A percentile compares a stretch with the other conserved stretches of the same genome.
Conservation (phyloP, 2,329 filamentous ascomycete genomes). For the Pseudogymnoascus verrucosus region DNA sequence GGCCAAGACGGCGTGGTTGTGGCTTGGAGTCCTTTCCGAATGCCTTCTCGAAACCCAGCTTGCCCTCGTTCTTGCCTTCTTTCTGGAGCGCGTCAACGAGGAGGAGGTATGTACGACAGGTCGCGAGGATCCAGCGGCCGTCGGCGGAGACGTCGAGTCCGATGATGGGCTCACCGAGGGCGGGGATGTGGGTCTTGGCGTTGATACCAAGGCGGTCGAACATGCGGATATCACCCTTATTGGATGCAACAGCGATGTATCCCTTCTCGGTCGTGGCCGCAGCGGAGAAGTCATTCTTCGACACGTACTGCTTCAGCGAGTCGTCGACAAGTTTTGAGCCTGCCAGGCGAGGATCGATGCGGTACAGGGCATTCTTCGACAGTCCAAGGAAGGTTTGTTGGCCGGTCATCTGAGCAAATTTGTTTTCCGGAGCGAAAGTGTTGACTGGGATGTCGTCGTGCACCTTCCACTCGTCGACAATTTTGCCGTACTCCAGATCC, state of each 20-base stretch:
- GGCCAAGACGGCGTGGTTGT: slow-evolving; percentile 78
- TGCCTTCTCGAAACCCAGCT: slow-evolving; percentile 91
- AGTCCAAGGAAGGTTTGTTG: slow-evolving; percentile 94
- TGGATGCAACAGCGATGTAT: slow-evolving; percentile 92
- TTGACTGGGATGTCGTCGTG: slow-evolving; percentile 92
- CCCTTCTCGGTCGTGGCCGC: slow-evolving; percentile 93
- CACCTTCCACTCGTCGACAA: slow-evolving; percentile 97
- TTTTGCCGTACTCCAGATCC: slow-evolving; percentile 96
- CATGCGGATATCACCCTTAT: slow-evolving; percentile 94
- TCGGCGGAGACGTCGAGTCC: slow-evolving; percentile 93
- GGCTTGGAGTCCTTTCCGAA: slow-evolving; percentile 93
- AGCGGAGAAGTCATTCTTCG: slow-evolving; percentile 96
- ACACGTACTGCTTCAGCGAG: slow-evolving; percentile 89
- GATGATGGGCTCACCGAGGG: slow-evolving; percentile 88
- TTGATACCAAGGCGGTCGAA: slow-evolving; percentile 96
- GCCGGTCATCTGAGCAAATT: slow-evolving; percentile 94
- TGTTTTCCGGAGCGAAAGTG: slow-evolving; percentile 90
- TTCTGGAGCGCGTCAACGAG: slow-evolving; percentile 89
- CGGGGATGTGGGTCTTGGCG: slow-evolving; percentile 93
- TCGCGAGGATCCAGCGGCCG: slow-evolving; percentile 90
- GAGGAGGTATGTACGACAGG: slow-evolving; percentile 87
- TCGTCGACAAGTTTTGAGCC: slow-evolving; percentile 90
- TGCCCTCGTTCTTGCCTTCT: slow-evolving; percentile 90
- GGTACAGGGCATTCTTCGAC: slow-evolving; percentile 86
- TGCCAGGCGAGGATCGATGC: slow-evolving; percentile 81